Conservation (phyloP, 371 early-diverging fungal genomes). For the Mortierella sp. region DNA sequence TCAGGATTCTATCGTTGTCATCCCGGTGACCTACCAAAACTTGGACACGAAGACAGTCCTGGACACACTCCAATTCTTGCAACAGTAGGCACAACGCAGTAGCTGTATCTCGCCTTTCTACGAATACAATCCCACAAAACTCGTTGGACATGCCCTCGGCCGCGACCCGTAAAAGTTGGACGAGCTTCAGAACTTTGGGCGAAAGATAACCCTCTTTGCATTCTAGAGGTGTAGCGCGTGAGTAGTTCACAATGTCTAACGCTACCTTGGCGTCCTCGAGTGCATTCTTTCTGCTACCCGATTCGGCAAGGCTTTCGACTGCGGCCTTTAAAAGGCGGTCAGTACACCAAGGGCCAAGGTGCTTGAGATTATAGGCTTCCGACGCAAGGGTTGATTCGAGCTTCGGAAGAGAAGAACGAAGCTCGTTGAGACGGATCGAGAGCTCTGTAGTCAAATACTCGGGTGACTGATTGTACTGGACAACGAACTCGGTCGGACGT, state of each 20-base stretch:
- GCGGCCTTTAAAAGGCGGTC: constrained; percentile 66
- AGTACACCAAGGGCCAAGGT: constrained; percentile 79
- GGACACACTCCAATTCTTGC: constrained; percentile 64
- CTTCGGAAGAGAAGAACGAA: constrained; percentile 55
- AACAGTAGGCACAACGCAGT: constrained; percentile 71
- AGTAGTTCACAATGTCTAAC: constrained; percentile 46
- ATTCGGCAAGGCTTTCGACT: constrained; percentile 54
- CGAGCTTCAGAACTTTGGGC: constrained; percentile 70
- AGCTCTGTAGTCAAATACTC: constrained; percentile 60
- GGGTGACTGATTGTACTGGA: constrained; percentile 63
- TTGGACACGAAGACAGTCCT: constrained; percentile 63
- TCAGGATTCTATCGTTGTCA: constrained; percentile 38
- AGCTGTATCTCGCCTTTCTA: constrained; percentile 80
- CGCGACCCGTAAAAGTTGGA: constrained; percentile 64
- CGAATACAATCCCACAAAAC: constrained; percentile 91
- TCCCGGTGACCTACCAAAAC: constrained; percentile 77
- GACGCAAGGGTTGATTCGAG: constrained; percentile 58
- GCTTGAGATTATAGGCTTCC: constrained; percentile 52
- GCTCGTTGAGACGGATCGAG: constrained; percentile 55
- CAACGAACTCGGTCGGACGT: constrained; percentile 64
- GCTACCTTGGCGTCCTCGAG: constrained; percentile 21
- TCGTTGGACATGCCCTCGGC: constrained; percentile 42
- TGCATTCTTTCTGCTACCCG: constrained; percentile 13
- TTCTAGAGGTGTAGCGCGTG: neutral
- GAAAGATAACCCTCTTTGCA: constrained; percentile 55